Base-by-base conservation (phyloP, 148 eudicot species). In the Selenicereus undatus region DNA sequence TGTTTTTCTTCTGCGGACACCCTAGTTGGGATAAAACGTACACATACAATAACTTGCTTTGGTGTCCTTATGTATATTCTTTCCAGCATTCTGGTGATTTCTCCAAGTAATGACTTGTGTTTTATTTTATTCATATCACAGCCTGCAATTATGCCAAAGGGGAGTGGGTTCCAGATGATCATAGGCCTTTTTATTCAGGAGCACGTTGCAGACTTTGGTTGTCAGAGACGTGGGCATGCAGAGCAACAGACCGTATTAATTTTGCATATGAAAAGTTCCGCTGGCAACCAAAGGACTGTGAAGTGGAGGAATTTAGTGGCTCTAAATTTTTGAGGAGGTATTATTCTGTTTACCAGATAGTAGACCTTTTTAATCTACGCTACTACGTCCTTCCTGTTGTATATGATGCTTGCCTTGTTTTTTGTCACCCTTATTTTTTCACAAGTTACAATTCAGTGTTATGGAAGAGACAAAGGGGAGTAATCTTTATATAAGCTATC, bases 171-270 rank as follows among this genome's bases (percentile, higher is more conserved):
- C 75, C 76, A 39, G 97, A 92, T 88, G 91, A 92, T 54, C 75
- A 70, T 35, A 83, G 92, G 48, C 97, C 99, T 74, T 85, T 96
- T 66, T 96, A 96, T 88, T 92, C 99, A 71, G 99, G 99, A 60
- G 91, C 85, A 82, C 93, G 88, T 72, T 96, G 99, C 87, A 88
- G 90, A 84, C 97, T 89, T 79, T 96, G 98, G 99, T 84, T 96
- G 86, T 96, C 99, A 36, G 84, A 83, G 75, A 93, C 92, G 99
- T 96, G 99, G 99, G 94, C 98, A 81, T 96, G 99, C 82, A 92
- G 97, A 83, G 74, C 89, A 84, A 93, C 91, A 20, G 91, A 92
- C 35, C 95, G 99, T 22, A 86, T 84, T 14, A 97, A 96, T 89
- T 96, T 96, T 84, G 83, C 82, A 45, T 96, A 87, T 73, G 99